phyloP scores from a whole-genome alignment of 169 alveolate genomes.

The Amoebophrya sp. region DNA sequence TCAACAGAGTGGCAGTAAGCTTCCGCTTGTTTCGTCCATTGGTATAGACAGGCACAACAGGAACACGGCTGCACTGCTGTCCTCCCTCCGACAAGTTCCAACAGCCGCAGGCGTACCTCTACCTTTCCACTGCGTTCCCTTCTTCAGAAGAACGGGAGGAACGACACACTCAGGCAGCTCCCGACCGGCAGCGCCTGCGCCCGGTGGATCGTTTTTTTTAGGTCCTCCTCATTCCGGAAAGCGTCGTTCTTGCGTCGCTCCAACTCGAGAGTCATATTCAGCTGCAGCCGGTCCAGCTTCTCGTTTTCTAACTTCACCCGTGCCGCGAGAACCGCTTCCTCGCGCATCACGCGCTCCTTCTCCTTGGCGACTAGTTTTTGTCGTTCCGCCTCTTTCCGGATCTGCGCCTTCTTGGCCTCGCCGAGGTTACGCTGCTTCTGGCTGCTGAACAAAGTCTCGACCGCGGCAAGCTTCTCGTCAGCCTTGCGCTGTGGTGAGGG shows the following conservation, averaged over 20 bases:
- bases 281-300: background rate
- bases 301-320: background rate
- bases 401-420: background rate
- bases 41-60: too few species aligned
- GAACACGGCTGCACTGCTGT: too few species aligned
- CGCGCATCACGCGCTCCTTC: background rate
- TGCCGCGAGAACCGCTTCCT: background rate
- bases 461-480: background rate
- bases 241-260: background rate
- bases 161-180: background rate
- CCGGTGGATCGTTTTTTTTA: background rate
- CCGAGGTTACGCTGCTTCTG: background rate
- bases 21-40: too few species aligned
- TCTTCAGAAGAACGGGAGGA: background rate
- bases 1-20: too few species aligned
- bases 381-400: background rate
- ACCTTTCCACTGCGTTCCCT: too few species aligned
- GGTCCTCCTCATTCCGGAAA: too few species aligned
- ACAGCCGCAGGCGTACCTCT: too few species aligned
- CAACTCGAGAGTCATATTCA: background rate
- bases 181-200: background rate
- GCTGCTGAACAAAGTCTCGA: background rate
- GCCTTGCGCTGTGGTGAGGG: background rate
- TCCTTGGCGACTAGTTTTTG: background rate
- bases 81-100: too few species aligned